phyloP scores from a whole-genome alignment of 345 rosid genomes.

The Zanthoxylum bungeanum region DNA sequence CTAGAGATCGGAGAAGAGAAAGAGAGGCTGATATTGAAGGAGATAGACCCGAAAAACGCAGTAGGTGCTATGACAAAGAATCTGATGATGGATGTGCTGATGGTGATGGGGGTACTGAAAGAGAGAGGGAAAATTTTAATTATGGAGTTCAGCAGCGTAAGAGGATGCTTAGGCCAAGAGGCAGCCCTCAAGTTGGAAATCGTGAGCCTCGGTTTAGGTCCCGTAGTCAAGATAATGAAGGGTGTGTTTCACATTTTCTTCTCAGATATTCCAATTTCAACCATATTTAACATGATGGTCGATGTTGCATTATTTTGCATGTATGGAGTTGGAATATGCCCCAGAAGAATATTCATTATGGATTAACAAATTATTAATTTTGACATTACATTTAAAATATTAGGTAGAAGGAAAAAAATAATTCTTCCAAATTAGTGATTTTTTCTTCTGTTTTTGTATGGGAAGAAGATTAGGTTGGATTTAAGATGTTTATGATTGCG shows the following conservation, averaged over 20 bases:
- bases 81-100: constrained; percentile 89
- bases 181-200: constrained; percentile 75
- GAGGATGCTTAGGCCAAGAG: constrained; percentile 93
- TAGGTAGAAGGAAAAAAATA: not conserved
- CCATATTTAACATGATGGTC: constrained; percentile 8
- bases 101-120: constrained; percentile 71
- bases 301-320: constrained; percentile 13
- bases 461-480: not conserved
- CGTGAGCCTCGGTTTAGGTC: constrained; percentile 66
- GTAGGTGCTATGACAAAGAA: constrained; percentile 62
- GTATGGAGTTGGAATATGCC: not conserved
- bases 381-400: not conserved
- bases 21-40: constrained; percentile 75
- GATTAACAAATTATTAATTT: not conserved
- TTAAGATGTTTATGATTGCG: not conserved
- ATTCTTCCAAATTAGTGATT: not conserved
- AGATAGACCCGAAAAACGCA: constrained; percentile 82
- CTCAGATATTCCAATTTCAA: constrained; percentile 16
- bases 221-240: constrained; percentile 79
- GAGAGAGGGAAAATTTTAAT: constrained; percentile 76
- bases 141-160: constrained; percentile 94
- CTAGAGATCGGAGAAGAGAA: constrained; percentile 80
- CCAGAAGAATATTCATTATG: too few relatives aligned
- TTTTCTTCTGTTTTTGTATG: not conserved
- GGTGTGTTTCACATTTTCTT: constrained; percentile 48